Evolutionary conservation across 2,329 filamentous ascomycete genomes (phyloP).

Genomic region (Fusarium bulbicola): DNA sequence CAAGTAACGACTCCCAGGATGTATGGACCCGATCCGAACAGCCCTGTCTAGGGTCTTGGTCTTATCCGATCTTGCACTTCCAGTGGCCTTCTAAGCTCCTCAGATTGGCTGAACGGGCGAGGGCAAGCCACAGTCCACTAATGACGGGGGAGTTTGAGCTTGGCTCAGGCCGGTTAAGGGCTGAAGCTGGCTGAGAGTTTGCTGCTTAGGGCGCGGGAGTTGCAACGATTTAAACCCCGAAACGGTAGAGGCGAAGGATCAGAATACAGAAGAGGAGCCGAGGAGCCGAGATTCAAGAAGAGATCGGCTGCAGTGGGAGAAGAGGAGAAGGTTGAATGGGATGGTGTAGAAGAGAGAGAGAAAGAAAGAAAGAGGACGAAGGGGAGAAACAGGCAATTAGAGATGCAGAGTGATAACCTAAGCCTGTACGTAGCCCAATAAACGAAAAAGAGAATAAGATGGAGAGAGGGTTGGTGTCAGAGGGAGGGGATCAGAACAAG

Average conservation of each 20-base stretch:
- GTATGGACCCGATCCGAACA: slow-evolving; percentile 7
- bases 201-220: slow-evolving; percentile 28
- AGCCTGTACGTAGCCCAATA: slow-evolving; percentile 17
- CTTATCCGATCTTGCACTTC: slow-evolving; percentile 28
- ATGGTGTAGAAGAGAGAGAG: slow-evolving; percentile 2
- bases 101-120: slow-evolving; percentile 5
- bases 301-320: slow-evolving; percentile 2
- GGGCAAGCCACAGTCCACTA: slow-evolving; percentile 30
- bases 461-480: slow-evolving; percentile 5
- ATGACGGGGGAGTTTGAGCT: slow-evolving; percentile 14
- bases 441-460: slow-evolving; percentile 22
- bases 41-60: slow-evolving; percentile 25
- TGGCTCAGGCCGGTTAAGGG: slow-evolving; percentile 7
- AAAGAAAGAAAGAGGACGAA: slow-evolving; percentile 4
- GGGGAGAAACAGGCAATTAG: background rate
- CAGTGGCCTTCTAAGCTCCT: slow-evolving; percentile 10
- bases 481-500: slow-evolving; percentile 14
- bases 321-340: background rate
- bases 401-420: slow-evolving; percentile 5
- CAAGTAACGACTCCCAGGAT: background rate
- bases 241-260: slow-evolving; percentile 4
- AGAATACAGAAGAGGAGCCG: slow-evolving; percentile 13
- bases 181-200: slow-evolving; percentile 25
- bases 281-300: slow-evolving; percentile 19
- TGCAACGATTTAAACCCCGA: slow-evolving; percentile 18